These are phyloP conservation scores for Xylaria scruposa DNA, from an alignment of 495 filamentous ascomycete genomes.

Conservation along the genomic window DNA sequence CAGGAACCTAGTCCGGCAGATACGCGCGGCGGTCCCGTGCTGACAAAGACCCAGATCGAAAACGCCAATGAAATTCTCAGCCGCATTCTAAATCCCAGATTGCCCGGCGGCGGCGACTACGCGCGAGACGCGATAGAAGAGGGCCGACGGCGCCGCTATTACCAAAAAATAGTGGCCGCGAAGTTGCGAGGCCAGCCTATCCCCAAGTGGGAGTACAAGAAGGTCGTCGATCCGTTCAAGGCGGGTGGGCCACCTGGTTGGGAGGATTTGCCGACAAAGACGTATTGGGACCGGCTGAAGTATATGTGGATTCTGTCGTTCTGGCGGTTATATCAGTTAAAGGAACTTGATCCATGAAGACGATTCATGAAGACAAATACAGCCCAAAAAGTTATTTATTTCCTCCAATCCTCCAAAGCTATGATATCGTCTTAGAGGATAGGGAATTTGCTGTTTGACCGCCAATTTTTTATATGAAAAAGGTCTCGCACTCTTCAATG, in stretches of 20 bases:
- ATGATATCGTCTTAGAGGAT: not conserved
- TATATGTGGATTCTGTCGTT: constrained; percentile 15
- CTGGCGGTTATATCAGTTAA: constrained; percentile 13
- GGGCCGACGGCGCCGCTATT: not conserved
- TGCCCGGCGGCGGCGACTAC: not conserved
- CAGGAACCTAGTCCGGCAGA: not conserved
- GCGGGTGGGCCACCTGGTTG: constrained; percentile 10
- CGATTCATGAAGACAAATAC: not conserved
- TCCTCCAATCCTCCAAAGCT: not conserved
- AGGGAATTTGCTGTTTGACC: not conserved
- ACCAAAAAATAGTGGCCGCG: not conserved
- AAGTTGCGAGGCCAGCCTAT: not conserved
- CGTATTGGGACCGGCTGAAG: constrained; percentile 10
- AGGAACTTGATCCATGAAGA: not conserved
- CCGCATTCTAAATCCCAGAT: not conserved
- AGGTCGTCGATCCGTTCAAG: not conserved
- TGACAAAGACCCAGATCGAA: not conserved
- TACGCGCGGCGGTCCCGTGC: not conserved
- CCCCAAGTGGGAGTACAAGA: constrained; percentile 3
- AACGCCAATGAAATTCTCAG: not conserved
- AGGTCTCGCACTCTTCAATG: too few relatives aligned
- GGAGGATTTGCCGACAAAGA: not conserved
- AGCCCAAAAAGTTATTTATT: not conserved
- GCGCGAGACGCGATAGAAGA: not conserved
- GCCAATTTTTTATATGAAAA: not conserved